Percentiles rank a stretch among this genome's conserved stretches.
phyloP scores from a whole-genome alignment of 106 monocot genomes.

The Posidonia australis region DNA sequence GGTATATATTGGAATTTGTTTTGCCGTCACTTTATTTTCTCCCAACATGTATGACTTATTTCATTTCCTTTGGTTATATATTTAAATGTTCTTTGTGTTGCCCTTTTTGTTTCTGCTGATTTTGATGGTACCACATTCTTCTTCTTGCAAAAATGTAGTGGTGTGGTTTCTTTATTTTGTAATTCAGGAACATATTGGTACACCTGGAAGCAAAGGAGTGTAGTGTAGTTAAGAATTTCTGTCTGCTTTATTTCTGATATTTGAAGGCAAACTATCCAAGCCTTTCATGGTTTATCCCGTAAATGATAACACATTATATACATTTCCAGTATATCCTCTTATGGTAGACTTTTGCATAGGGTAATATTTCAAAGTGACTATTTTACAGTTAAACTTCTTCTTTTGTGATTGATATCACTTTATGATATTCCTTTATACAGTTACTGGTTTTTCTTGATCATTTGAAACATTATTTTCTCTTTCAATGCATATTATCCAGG shows the following conservation, averaged over 20 bases:
- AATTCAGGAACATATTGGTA: background rate
- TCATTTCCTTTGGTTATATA: background rate
- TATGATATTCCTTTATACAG: background rate
- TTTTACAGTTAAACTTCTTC: no score
- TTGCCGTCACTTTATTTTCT: background rate
- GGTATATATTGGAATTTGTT: constrained; percentile 29
- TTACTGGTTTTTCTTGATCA: background rate
- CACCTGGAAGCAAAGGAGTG: no score
- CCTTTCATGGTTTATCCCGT: no score
- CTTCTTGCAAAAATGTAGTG: background rate
- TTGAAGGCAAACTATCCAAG: no score
- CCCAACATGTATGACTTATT: background rate
- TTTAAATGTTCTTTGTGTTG: background rate
- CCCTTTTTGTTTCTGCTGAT: background rate
- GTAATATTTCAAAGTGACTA: no score
- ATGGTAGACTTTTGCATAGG: no score
- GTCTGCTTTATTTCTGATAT: background rate
- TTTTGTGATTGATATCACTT: no score
- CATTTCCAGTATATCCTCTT: no score
- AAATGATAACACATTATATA: no score
- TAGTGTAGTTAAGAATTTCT: background rate
- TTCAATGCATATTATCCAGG: constrained; percentile 25
- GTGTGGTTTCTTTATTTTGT: background rate
- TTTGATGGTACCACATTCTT: background rate
- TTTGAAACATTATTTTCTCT: background rate